Conservation (phyloP, 2,329 filamentous ascomycete species). For the Aureobasidium sp. region DNA sequence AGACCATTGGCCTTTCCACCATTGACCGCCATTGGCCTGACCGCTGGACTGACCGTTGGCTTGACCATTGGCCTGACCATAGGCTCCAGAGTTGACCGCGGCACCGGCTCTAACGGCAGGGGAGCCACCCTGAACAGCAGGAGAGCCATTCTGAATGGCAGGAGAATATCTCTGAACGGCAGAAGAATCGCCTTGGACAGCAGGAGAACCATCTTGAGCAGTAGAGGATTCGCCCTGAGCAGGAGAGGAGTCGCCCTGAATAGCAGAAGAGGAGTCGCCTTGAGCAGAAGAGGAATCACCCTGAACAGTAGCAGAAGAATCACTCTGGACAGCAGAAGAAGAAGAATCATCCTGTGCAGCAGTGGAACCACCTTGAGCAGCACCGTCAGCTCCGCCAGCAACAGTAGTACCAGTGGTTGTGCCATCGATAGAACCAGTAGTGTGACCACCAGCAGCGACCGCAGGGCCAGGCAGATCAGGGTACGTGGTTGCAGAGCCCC, state of each 20-base stretch:
- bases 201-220: not conserved
- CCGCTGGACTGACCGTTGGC: too few relatives aligned
- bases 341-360: not conserved
- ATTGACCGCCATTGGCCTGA: too few relatives aligned
- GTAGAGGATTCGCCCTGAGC: too few relatives aligned
- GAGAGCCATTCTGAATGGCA: too few relatives aligned
- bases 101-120: not conserved
- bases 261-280: not conserved
- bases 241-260: not conserved
- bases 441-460: slow-evolving; percentile 14
- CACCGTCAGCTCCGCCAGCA: too few relatives aligned
- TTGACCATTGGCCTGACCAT: too few relatives aligned
- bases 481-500: slow-evolving; percentile 14
- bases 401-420: not conserved
- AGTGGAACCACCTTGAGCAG: too few relatives aligned
- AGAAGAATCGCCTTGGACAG: not conserved
- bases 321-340: too few relatives aligned
- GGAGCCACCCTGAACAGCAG: not conserved
- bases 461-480: slow-evolving; percentile 10
- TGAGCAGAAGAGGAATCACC: too few relatives aligned
- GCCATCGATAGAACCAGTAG: slow-evolving; percentile 16
- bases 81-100: not conserved
- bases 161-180: too few relatives aligned
- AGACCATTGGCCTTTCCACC: too few relatives aligned
- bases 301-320: too few relatives aligned